phyloP scores from a whole-genome alignment of 176 grass and related monocot genomes.

The Phyllostachys edulis region DNA sequence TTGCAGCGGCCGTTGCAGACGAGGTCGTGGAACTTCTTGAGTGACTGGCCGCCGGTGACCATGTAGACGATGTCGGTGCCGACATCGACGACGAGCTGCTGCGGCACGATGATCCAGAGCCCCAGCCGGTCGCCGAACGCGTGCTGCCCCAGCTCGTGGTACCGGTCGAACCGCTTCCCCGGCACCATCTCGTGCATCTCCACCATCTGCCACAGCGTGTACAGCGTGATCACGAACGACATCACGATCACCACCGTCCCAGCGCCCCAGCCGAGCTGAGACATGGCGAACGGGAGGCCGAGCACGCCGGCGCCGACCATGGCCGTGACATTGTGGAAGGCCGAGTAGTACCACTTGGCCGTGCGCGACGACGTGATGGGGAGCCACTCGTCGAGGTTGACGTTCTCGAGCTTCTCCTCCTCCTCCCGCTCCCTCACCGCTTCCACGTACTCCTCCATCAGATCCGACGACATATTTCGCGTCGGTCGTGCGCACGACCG shows the following conservation, averaged over 20 bases:
- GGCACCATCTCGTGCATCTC: no score
- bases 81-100: constrained; percentile 53
- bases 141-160: no score
- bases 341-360: constrained; percentile 78
- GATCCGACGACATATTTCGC: not conserved
- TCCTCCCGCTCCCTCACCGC: not conserved
- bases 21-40: constrained; percentile 50
- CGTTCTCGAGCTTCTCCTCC: not conserved
- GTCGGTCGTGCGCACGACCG: no score
- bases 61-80: constrained; percentile 59
- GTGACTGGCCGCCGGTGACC: constrained; percentile 62
- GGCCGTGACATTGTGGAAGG: constrained; percentile 66
- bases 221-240: no score
- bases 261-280: constrained; percentile 52
- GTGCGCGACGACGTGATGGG: constrained; percentile 64
- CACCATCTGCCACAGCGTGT: no score
- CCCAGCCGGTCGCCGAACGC: constrained; percentile 59
- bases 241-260: no score
- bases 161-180: no score
- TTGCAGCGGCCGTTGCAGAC: not conserved
- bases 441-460: constrained; percentile 2
- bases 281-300: constrained; percentile 61
- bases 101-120: constrained; percentile 53
- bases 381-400: constrained; percentile 53
- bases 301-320: constrained; percentile 75